Conservation (phyloP, 2,329 filamentous ascomycete genomes). For the Colletotrichum simmondsii region DNA sequence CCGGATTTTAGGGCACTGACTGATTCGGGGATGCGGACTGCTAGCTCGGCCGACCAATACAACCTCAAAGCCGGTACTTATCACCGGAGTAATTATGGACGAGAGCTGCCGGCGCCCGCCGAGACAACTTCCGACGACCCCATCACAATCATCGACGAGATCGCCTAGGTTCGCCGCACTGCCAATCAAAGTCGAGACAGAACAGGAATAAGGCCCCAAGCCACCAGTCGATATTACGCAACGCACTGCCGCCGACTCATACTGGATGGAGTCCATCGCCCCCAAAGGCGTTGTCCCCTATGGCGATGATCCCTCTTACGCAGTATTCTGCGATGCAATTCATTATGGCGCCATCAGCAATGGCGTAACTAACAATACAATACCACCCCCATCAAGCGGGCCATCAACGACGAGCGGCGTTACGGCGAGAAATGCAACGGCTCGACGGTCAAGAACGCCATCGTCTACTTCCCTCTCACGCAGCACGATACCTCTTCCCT, state of each 20-base stretch:
- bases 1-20: background rate
- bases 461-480: conserved; percentile 42
- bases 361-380: conserved; percentile 50
- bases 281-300: background rate
- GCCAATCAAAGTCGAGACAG: conserved; percentile 37
- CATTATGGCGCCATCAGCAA: conserved; percentile 65
- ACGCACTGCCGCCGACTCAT: background rate
- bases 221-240: background rate
- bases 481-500: conserved; percentile 34
- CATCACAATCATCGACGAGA: conserved; percentile 39
- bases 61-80: background rate
- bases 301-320: conserved; percentile 49
- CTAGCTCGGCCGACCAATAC: background rate
- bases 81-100: background rate
- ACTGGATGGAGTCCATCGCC: conserved; percentile 7
- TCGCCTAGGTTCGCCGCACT: conserved; percentile 40
- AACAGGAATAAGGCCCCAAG: background rate
- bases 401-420: conserved; percentile 29
- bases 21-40: background rate
- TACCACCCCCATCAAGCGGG: conserved; percentile 36
- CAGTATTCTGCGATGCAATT: conserved; percentile 66
- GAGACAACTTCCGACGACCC: background rate
- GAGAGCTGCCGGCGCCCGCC: background rate
- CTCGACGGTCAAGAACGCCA: conserved; percentile 34
- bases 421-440: conserved; percentile 35